A percentile compares a stretch with the other conserved stretches of the same genome.
Conservation (phyloP, 768 basidiomycete genomes). For the Russula foetens region DNA sequence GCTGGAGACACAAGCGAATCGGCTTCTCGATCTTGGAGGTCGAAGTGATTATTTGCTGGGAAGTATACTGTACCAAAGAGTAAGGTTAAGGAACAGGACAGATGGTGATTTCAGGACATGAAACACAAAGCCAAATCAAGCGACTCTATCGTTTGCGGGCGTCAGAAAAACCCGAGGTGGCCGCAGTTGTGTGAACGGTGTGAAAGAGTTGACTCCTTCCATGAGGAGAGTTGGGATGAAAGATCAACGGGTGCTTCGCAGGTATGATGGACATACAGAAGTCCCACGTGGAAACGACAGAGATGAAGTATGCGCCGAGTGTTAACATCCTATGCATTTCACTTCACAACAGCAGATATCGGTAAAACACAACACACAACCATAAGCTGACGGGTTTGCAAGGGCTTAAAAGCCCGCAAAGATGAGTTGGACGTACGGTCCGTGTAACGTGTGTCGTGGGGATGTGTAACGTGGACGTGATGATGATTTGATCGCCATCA, state of each 20-base stretch:
- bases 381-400: too few relatives aligned
- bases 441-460: too few relatives aligned
- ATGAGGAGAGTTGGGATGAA: background rate
- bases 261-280: background rate
- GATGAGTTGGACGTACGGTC: too few relatives aligned
- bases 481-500: too few relatives aligned
- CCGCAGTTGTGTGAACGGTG: background rate
- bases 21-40: background rate
- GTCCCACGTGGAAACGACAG: background rate
- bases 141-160: background rate
- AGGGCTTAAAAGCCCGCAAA: too few relatives aligned
- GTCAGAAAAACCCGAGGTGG: background rate
- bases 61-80: background rate
- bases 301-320: background rate
- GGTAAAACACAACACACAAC: too few relatives aligned
- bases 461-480: too few relatives aligned
- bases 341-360: background rate
- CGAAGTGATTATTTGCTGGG: background rate
- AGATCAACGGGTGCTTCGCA: background rate
- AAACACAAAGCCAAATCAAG: background rate
- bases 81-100: background rate
- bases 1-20: background rate
- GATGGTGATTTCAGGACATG: background rate
- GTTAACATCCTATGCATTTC: background rate
- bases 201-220: background rate